These are phyloP conservation scores for Rosa rugosa DNA, from an alignment of 306 rosid genomes.

Conservation along the genomic window DNA sequence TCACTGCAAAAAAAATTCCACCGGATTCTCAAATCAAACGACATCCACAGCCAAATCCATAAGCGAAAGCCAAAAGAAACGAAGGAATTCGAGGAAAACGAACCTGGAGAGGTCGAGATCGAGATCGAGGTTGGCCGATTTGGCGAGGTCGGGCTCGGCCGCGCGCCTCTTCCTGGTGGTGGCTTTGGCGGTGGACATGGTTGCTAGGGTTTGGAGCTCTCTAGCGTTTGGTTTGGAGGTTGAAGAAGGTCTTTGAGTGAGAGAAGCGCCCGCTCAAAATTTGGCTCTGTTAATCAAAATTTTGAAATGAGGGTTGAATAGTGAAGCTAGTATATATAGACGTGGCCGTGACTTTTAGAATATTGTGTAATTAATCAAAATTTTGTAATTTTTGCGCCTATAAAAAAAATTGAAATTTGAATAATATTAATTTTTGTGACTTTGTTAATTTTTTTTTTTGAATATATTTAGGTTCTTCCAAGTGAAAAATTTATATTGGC, in stretches of 20 bases:
- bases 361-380: too few relatives aligned
- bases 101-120: slow-evolving; percentile 76
- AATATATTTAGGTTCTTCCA: too few relatives aligned
- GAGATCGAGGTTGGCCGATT: slow-evolving; percentile 48
- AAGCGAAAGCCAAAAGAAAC: neutral
- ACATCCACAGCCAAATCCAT: slow-evolving; percentile 1
- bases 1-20: slow-evolving; percentile 51
- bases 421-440: too few relatives aligned
- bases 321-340: neutral
- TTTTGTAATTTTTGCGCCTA: too few relatives aligned
- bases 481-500: too few relatives aligned
- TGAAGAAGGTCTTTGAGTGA: slow-evolving; percentile 8
- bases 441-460: too few relatives aligned
- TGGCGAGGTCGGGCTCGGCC: slow-evolving; percentile 43
- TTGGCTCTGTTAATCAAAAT: neutral
- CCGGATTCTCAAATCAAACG: slow-evolving; percentile 13
- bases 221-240: neutral
- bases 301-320: neutral
- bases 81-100: slow-evolving; percentile 17
- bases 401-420: too few relatives aligned
- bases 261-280: slow-evolving; percentile 2
- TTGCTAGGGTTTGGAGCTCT: slow-evolving; percentile 2
- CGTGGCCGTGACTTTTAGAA: neutral
- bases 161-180: slow-evolving; percentile 48
- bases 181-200: slow-evolving; percentile 59